phyloP scores from a whole-genome alignment of 495 filamentous ascomycete species.

The Daldinia childiae region DNA sequence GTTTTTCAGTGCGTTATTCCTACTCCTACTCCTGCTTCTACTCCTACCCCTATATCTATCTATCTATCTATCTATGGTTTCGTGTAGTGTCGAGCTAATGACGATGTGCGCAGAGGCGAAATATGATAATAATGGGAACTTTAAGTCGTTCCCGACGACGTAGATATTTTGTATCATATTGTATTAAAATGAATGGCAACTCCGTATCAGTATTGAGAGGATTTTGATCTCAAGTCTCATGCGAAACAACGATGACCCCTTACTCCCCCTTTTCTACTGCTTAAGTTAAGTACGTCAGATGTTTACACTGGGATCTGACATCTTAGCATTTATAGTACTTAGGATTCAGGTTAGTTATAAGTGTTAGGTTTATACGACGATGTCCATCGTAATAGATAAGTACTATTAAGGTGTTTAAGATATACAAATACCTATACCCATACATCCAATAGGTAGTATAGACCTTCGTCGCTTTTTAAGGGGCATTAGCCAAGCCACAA shows the following conservation, averaged over 20 bases:
- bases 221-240: background rate
- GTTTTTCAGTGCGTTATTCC: conserved; percentile 84
- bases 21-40: no score
- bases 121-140: conserved; percentile 81
- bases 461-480: background rate
- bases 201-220: background rate
- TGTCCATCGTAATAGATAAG: background rate
- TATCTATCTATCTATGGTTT: no score
- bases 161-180: conserved; percentile 18
- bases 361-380: background rate
- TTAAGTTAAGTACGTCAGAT: background rate
- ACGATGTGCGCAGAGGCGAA: no score
- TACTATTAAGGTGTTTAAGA: background rate
- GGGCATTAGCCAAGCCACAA: background rate
- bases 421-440: background rate
- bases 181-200: conserved; percentile 7
- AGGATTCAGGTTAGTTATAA: background rate
- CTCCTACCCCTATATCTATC: no score
- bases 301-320: background rate
- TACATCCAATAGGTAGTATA: no score
- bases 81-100: no score
- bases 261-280: background rate
- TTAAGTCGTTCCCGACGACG: conserved; percentile 45
- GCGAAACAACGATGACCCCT: background rate
- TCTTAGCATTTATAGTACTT: background rate